A percentile compares a stretch with the other conserved stretches of the same genome.
phyloP scores from a whole-genome alignment of 2,329 filamentous ascomycete genomes.

The Neofusicoccum parvum region DNA sequence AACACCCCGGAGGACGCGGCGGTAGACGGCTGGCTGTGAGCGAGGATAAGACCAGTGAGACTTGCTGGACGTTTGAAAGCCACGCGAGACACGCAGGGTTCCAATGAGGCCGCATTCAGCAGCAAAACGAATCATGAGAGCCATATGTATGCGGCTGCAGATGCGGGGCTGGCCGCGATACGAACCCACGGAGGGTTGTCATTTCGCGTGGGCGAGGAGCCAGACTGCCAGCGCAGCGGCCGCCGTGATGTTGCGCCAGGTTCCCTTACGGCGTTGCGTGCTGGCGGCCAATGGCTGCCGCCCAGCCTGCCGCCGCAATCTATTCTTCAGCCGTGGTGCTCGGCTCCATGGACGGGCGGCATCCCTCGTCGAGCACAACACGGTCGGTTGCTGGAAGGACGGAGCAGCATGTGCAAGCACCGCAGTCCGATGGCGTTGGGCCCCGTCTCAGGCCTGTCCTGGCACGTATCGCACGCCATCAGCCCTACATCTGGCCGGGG shows the following conservation, averaged over 20 bases:
- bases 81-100: conserved; percentile 19
- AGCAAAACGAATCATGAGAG: conserved; percentile 2
- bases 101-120: not conserved
- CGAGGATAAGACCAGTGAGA: conserved; percentile 12
- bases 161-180: conserved; percentile 11
- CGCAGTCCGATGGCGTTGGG: not conserved
- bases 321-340: conserved; percentile 1
- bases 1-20: not conserved
- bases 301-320: not conserved
- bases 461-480: not conserved
- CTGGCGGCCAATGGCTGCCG: not conserved
- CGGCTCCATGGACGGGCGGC: not conserved
- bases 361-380: not conserved
- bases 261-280: not conserved
- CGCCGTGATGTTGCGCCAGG: not conserved
- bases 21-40: conserved; percentile 4
- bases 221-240: not conserved
- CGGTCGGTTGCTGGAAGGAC: not conserved
- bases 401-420: not conserved
- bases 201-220: not conserved
- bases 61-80: conserved; percentile 12
- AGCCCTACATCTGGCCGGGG: not conserved
- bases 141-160: conserved; percentile 3
- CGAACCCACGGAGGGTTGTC: not conserved
- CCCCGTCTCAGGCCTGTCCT: too few relatives aligned